phyloP scores from a whole-genome alignment of 352 stramenopile genomes.

The Phytophthora aleatoria region DNA sequence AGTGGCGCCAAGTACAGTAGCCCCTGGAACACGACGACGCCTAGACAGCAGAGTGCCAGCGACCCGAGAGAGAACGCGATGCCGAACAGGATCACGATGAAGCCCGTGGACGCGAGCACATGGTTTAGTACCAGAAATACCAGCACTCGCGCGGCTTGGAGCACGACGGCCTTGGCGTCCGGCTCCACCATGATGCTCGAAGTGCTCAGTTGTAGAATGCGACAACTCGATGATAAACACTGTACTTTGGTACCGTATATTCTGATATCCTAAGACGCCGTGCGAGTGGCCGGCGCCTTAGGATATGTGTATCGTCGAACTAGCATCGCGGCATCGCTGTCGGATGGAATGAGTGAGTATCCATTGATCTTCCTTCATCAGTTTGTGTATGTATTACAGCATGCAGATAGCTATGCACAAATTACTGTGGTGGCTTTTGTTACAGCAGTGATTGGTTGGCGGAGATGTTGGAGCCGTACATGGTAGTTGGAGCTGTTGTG shows the following conservation, averaged over 20 bases:
- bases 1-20: constrained; percentile 59
- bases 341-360: background rate
- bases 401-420: background rate
- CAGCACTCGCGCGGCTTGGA: constrained; percentile 29
- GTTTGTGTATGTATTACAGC: background rate
- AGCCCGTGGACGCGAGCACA: constrained; percentile 49
- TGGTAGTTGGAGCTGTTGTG: constrained; percentile 4
- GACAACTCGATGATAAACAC: constrained; percentile 18
- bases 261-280: constrained; percentile 20
- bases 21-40: constrained; percentile 66
- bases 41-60: constrained; percentile 69
- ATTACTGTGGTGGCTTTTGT: background rate
- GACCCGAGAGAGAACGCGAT: constrained; percentile 52
- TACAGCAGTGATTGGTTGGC: constrained; percentile 12
- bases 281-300: background rate
- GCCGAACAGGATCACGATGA: constrained; percentile 57
- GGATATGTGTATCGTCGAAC: constrained; percentile 4
- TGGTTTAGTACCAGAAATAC: constrained; percentile 72
- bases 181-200: constrained; percentile 20
- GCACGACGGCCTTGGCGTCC: constrained; percentile 8
- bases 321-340: constrained; percentile 3
- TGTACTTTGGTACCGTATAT: constrained; percentile 11
- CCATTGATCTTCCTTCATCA: background rate
- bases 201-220: constrained; percentile 15
- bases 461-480: constrained; percentile 26